Evolutionary conservation across 176 grass and related monocot species (phyloP).

Genomic region (Dendrocalamus sinicus): DNA sequence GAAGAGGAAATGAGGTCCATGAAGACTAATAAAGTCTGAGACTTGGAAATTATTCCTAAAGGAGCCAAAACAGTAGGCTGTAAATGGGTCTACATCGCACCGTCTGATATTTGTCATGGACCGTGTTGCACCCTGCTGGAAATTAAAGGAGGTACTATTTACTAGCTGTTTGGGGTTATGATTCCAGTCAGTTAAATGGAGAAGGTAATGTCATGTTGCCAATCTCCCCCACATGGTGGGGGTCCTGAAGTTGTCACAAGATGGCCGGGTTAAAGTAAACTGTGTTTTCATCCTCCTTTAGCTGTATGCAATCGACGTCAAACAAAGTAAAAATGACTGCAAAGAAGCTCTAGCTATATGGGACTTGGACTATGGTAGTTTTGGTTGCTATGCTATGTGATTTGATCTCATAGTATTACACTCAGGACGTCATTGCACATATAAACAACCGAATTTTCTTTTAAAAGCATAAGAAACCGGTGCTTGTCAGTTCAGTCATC

Average conservation of each 20-base stretch:
- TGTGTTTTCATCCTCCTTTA: background rate
- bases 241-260: background rate
- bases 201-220: background rate
- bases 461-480: background rate
- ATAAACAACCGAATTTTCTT: background rate
- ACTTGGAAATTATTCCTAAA: too few species aligned
- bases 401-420: background rate
- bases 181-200: background rate
- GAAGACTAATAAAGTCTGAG: too few species aligned
- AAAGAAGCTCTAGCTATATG: background rate
- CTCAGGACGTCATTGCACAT: background rate
- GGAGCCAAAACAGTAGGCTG: too few species aligned
- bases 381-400: background rate
- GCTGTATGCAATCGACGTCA: background rate
- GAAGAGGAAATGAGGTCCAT: too few species aligned
- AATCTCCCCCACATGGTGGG: conserved; percentile 25
- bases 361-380: background rate
- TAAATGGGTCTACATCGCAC: background rate
- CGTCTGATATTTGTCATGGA: background rate
- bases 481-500: background rate
- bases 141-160: background rate
- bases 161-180: background rate
- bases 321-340: background rate
- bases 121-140: background rate
- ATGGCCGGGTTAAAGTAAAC: background rate